phyloP scores from a whole-genome alignment of 257 asterid genomes.

The Eucommia ulmoides region DNA sequence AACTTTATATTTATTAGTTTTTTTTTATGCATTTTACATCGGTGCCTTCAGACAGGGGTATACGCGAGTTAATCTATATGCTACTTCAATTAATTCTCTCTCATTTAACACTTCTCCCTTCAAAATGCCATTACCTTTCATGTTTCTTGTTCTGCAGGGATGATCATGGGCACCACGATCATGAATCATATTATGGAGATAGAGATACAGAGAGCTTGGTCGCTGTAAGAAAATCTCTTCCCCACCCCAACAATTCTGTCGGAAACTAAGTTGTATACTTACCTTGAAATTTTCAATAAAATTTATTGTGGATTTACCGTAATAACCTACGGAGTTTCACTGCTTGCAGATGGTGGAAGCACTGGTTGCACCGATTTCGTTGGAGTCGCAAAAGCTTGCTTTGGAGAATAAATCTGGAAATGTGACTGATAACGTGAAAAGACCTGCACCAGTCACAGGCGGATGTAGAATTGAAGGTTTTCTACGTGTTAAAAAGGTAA shows the following conservation, averaged over 20 bases:
- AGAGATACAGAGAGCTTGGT: constrained; percentile 83
- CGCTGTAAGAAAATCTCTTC: constrained; percentile 40
- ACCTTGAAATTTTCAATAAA: background rate
- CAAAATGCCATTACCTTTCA: background rate
- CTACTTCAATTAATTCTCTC: too few species aligned
- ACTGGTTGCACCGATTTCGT: constrained; percentile 64
- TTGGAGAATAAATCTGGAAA: constrained; percentile 27
- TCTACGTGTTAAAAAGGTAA: constrained; percentile 93
- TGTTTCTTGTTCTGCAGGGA: constrained; percentile 31
- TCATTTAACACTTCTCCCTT: background rate
- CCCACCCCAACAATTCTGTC: background rate
- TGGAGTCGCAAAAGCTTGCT: constrained; percentile 36
- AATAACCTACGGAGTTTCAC: constrained; percentile 1
- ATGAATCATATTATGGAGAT: constrained; percentile 95
- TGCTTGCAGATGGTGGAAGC: constrained; percentile 72
- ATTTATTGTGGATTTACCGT: background rate
- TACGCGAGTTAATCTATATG: too few species aligned
- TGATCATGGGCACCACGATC: constrained; percentile 86
- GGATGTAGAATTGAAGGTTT: constrained; percentile 96
- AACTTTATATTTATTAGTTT: too few species aligned
- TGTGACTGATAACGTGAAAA: constrained; percentile 36
- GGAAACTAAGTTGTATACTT: background rate
- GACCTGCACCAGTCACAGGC: constrained; percentile 89
- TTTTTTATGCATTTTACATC: too few species aligned
- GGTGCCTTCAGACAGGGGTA: too few species aligned